Percentiles rank a stretch among this genome's conserved stretches.
These are phyloP conservation scores for Mycena leptocephala DNA, from an alignment of 768 basidiomycete genomes.

Conservation along the genomic window DNA sequence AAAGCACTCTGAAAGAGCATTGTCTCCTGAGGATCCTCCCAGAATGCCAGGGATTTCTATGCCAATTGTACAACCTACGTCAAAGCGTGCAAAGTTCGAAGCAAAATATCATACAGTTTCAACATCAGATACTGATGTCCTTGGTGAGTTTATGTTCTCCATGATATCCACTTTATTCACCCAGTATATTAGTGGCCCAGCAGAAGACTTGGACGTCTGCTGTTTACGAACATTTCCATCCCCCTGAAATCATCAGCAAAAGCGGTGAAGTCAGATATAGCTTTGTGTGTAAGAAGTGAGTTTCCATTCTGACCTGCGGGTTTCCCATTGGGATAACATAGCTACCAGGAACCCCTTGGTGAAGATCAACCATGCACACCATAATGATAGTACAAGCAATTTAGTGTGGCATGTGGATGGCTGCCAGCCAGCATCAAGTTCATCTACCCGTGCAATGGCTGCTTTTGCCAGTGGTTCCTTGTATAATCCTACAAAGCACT, in stretches of 20 bases:
- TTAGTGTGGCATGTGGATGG: neutral
- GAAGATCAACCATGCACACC: neutral
- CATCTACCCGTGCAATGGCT: neutral
- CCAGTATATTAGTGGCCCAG: no score
- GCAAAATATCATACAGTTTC: no score
- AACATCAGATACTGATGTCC: no score
- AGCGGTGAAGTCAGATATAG: neutral
- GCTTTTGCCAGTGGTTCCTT: neutral
- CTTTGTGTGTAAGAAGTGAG: neutral
- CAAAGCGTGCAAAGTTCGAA: no score
- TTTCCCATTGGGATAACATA: neutral
- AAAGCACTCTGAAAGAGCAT: no score
- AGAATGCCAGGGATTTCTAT: no score
- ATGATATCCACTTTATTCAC: no score
- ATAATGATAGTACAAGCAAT: neutral
- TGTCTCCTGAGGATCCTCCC: no score
- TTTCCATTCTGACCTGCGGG: neutral
- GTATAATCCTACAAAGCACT: neutral
- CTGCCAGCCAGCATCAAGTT: neutral
- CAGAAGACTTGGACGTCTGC: no score
- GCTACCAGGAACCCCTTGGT: neutral
- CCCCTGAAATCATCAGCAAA: neutral
- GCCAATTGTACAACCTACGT: no score
- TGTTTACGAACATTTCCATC: no score
- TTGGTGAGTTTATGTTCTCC: no score